phyloP scores from a whole-genome alignment of 805 yeast genomes.

The Hanseniaspora hatyaiensis region DNA sequence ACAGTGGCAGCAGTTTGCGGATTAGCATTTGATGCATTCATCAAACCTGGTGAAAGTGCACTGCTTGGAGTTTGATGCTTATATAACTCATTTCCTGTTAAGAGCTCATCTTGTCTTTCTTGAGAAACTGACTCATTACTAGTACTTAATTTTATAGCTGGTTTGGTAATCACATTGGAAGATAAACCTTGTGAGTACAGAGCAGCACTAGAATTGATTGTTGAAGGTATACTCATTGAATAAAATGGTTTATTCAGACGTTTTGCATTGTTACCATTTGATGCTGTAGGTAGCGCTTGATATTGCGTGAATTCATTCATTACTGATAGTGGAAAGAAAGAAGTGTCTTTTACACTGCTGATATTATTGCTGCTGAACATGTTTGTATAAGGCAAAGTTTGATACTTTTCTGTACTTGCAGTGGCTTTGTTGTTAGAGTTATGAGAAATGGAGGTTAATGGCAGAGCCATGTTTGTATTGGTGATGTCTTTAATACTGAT shows the following conservation, averaged over 20 bases:
- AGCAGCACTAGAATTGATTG: too few relatives aligned
- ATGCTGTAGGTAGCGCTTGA: too few relatives aligned
- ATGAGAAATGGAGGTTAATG: constrained; percentile 10
- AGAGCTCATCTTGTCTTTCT: background rate
- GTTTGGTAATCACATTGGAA: too few relatives aligned
- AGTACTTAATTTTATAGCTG: background rate
- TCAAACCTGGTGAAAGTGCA: background rate
- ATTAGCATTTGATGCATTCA: background rate
- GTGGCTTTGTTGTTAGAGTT: background rate
- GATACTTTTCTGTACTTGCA: background rate
- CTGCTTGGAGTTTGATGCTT: background rate
- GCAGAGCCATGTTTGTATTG: constrained; percentile 5
- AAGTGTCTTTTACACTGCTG: background rate
- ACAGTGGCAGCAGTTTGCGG: too few relatives aligned
- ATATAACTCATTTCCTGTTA: constrained; percentile 6
- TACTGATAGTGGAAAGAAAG: constrained; percentile 8
- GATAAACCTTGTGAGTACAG: too few relatives aligned
- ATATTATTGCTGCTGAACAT: constrained; percentile 8
- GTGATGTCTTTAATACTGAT: constrained; percentile 14
- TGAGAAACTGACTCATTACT: background rate
- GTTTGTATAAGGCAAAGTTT: constrained; percentile 6
- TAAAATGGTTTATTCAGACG: background rate
- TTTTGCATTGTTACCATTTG: background rate
- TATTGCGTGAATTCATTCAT: background rate
- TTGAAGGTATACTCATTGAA: background rate